phyloP scores from a whole-genome alignment of 768 basidiomycete species.

The Exsudoporus frostii region DNA sequence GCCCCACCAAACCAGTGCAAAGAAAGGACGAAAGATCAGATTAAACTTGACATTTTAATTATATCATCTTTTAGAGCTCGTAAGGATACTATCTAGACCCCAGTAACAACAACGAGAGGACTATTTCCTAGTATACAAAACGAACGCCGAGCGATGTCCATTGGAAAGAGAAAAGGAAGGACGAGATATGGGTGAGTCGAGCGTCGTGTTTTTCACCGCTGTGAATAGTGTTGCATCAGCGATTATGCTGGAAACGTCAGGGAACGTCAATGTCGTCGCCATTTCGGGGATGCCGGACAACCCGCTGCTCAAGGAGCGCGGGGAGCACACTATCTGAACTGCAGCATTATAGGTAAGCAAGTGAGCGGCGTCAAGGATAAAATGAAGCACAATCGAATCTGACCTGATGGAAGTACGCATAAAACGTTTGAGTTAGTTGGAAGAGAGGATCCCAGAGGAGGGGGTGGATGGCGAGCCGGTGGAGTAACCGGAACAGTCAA shows the following conservation, averaged over 20 bases:
- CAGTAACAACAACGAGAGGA: not conserved
- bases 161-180: not conserved
- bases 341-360: not conserved
- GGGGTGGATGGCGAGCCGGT: conserved; percentile 11
- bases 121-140: conserved; percentile 3
- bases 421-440: not conserved
- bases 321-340: not conserved
- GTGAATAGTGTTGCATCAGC: not conserved
- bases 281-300: not conserved
- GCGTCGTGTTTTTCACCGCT: not conserved
- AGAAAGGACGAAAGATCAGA: not conserved
- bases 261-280: conserved; percentile 1
- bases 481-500: conserved; percentile 15
- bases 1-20: no score
- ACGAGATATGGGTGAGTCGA: not conserved
- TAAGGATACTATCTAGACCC: conserved; percentile 4
- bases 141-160: conserved; percentile 11
- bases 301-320: not conserved
- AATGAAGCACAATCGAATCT: not conserved
- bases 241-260: not conserved
- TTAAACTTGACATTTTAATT: not conserved
- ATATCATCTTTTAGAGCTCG: conserved; percentile 4
- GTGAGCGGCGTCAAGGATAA: not conserved
- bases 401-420: not conserved
- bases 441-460: conserved; percentile 5